Evolutionary conservation across 2,329 filamentous ascomycete species (phyloP), one percentile per base, ranked within the genome.

Genomic region (Pezicula rhizophila): DNA sequence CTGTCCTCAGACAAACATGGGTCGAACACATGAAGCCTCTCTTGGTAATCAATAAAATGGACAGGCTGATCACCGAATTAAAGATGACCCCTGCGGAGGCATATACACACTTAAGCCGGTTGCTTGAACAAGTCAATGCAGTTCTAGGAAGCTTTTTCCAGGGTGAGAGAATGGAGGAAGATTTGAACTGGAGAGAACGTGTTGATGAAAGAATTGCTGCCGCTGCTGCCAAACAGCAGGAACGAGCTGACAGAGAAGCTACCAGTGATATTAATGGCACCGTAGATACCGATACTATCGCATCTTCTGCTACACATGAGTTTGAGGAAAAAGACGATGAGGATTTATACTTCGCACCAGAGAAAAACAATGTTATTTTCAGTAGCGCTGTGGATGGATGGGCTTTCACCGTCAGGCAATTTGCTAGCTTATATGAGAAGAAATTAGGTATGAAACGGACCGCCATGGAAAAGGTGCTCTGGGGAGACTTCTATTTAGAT

Each of bases 281-380:
- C 17, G 52, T 69, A 11, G 72, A 70, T 25, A 75, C 78, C 44
- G 70, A 78, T 46, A 70, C 74, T 40, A 74, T 71, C 48, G 74
- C 77, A 31, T 31, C 28, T 5, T 68, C 70, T n/a, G 78, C 80
- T 3, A 82, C 84, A 14, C 65, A 81, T 20, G 78, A 84, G 49
- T 99, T 89, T 59, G 85, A 96, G 66, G 93, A 97, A 65, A 83
- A 84, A 58, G 91, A 96, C 61, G 93, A 99, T 62, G 91, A 97
- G 66, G 91, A 96, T 66, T 84, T 99, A 23, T 99, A 99, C 67
- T 99, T 99, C 69, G 89, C 93, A 1, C 93, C 93, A 0, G 93
- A 99, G 64, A 95, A 92, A 69, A 96, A 96, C 68, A 99, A 99
- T 63, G 93, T 99, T 66, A 97, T 99, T 55, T 99, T 99, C 67